Conservation (phyloP, 2,329 filamentous ascomycete species). For the Aphanoascus verrucosus region DNA sequence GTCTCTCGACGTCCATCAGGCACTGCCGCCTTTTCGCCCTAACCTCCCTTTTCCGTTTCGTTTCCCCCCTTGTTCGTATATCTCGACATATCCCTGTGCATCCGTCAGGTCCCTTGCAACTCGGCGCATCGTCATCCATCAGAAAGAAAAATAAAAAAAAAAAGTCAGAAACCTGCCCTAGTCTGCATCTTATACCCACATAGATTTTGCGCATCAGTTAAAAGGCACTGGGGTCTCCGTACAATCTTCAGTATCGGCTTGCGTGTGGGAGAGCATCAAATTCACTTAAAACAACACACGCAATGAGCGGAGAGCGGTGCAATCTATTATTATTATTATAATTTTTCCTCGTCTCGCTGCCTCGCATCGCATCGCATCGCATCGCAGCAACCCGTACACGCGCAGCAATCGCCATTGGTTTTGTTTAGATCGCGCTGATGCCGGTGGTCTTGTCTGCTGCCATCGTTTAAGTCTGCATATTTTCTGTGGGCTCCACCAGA, state of each 20-base stretch:
- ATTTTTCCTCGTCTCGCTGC: too few species aligned
- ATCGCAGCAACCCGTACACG: not conserved
- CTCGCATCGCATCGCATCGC: too few species aligned
- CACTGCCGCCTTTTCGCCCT: conserved; percentile 7
- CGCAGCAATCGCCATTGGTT: not conserved
- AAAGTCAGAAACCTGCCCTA: conserved; percentile 2
- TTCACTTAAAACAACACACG: not conserved
- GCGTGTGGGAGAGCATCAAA: not conserved
- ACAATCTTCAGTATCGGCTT: not conserved
- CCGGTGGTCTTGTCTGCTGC: not conserved
- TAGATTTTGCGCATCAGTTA: conserved; percentile 7
- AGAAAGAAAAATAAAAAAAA: not conserved
- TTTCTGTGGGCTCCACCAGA: conserved; percentile 8
- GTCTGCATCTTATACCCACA: conserved; percentile 9
- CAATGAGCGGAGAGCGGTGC: not conserved
- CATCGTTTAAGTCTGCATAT: conserved; percentile 10
- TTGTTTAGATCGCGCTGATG: conserved; percentile 1
- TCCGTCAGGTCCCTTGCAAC: conserved; percentile 11
- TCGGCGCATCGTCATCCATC: conserved; percentile 4
- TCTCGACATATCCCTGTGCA: conserved; percentile 11
- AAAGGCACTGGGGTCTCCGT: not conserved
- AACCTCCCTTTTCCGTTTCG: not conserved
- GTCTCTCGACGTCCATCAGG: conserved; percentile 4
- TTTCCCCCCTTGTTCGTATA: conserved; percentile 6
- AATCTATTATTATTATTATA: not conserved